These are phyloP conservation scores for Saccharomycopsis vini DNA, from an alignment of 805 yeast genomes.

Conservation along the genomic window DNA sequence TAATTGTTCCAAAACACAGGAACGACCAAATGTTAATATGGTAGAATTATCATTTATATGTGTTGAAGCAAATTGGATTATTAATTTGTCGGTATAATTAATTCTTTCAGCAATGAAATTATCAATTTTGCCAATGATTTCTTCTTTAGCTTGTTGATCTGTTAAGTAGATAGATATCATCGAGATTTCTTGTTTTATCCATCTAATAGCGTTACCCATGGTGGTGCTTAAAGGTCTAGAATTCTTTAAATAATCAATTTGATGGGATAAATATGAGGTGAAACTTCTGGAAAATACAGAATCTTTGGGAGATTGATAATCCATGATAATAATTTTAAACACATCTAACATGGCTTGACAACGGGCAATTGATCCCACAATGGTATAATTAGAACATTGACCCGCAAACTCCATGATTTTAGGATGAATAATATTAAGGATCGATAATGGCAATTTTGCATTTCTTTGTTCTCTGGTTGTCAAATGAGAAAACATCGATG, in stretches of 20 bases:
- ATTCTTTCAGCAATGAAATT: conserved; percentile 78
- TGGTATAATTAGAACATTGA: conserved; percentile 71
- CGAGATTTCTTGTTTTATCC: conserved; percentile 93
- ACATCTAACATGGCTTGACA: conserved; percentile 79
- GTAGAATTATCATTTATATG: conserved; percentile 73
- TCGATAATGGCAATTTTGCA: conserved; percentile 32
- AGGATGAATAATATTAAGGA: conserved; percentile 76
- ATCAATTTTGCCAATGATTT: conserved; percentile 60
- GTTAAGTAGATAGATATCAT: conserved; percentile 63
- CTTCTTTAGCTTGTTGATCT: conserved; percentile 59
- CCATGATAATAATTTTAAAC: conserved; percentile 69
- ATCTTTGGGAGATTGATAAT: conserved; percentile 77
- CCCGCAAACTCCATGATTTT: conserved; percentile 69
- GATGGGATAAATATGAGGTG: conserved; percentile 80
- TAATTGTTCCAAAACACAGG: conserved; percentile 70
- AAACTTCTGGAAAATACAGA: conserved; percentile 81
- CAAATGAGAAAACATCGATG: conserved; percentile 67
- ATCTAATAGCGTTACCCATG: conserved; percentile 96
- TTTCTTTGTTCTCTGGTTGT: conserved; percentile 73
- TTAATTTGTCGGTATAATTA: conserved; percentile 72
- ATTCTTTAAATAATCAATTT: conserved; percentile 83
- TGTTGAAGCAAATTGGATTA: conserved; percentile 67
- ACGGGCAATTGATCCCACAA: conserved; percentile 85
- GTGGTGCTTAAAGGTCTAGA: conserved; percentile 87
- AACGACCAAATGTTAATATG: conserved; percentile 80